A percentile compares a stretch with the other conserved stretches of the same genome.
phyloP scores from a whole-genome alignment of 176 grass and related monocot species.

The Eragrostis nindensis region DNA sequence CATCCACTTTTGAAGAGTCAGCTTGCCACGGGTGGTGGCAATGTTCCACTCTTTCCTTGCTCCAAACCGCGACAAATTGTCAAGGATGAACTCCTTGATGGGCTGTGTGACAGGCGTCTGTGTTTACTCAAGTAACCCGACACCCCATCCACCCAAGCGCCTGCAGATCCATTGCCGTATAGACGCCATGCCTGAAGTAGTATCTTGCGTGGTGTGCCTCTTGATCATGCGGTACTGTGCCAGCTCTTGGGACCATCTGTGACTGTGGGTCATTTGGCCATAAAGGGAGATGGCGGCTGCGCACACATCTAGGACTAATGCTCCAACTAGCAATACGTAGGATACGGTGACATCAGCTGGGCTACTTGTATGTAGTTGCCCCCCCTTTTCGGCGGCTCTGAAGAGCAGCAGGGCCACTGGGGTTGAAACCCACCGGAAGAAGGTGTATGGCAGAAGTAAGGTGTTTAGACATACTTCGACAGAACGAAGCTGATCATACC shows the following conservation, averaged over 20 bases:
- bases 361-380: not conserved
- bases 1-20: not conserved
- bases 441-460: not conserved
- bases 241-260: conserved; percentile 5
- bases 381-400: not conserved
- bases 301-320: not conserved
- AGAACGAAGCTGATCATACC: no score
- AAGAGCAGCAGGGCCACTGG: not conserved
- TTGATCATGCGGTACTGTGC: conserved; percentile 16
- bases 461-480: no score
- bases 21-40: not conserved
- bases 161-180: not conserved
- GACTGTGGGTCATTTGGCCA: no score
- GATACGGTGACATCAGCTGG: not conserved
- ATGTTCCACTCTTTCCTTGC: not conserved
- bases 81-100: conserved; percentile 19
- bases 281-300: no score
- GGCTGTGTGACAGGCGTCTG: not conserved
- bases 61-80: rapidly evolving
- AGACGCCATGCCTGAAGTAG: not conserved
- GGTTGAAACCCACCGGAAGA: not conserved
- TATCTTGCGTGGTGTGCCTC: not conserved
- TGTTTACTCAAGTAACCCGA: no score
- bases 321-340: conserved; percentile 2
- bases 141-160: rapidly evolving